Evolutionary conservation across 495 filamentous ascomycete genomes (phyloP), one percentile per base, ranked within the genome.

Genomic region (Aspergillus wentii): DNA sequence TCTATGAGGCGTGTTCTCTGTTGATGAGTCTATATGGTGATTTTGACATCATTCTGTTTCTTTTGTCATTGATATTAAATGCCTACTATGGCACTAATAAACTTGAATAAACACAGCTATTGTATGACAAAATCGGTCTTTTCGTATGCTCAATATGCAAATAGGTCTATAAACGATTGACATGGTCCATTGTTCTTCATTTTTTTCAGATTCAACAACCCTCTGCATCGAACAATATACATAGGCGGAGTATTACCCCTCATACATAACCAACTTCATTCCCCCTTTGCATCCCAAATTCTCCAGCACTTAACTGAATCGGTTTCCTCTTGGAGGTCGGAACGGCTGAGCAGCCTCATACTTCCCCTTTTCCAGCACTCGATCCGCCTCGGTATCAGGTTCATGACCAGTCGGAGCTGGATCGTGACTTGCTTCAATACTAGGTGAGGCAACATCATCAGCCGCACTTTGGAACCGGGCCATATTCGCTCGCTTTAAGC

Each of bases 331-430:
- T 34, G 69, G 77, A 51, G 82, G 79, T 43, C 73, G 61, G 62
- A 75, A 96, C 40, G 88, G 85, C 55, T 74, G 71, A 43, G 68
- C 69, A 39, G 84, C 72, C 62, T 97, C 87, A 63, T 95, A 97
- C 67, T 95, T 94, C 58, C 87, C 85, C 66, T 89, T 90, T 59
- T 89, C 85, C 23, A 76, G 43, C 22, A 88, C 71, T 43, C 75
- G 70, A 44, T 88, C 72, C 32, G 62, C 66, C 52, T 88, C 86
- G 21, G 77, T 86, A 45, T 84, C 70, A 2, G 87, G 83, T 32
- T 82, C 82, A 62, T 94, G 90, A 38, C 85, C 69, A 16, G 88
- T 92, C 3, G 92, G 81, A 15, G 90, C 90, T 19, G 90, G 91
- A 69, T 95, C 91, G 30, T 69, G 68, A 41, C 75, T 83, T 11